Base-by-base conservation (phyloP, 2,329 filamentous ascomycete species). In the Penicillium sp. region DNA sequence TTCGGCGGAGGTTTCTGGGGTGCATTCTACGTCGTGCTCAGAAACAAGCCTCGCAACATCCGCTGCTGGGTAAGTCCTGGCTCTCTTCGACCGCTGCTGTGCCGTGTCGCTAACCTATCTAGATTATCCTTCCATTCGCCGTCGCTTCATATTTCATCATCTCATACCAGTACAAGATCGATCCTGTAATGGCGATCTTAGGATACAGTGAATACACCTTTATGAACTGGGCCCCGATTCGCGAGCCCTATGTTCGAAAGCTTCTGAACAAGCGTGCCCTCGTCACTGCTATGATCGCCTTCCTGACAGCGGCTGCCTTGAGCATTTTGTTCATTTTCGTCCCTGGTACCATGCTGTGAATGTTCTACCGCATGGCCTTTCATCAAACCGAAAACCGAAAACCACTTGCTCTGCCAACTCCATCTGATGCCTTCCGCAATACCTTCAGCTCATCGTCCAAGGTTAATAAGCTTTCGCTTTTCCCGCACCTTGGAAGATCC, bases 181-280 rank as follows among this genome's bases (percentile, higher is more conserved):
- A 99, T 67, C 93, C 95, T 0, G 79, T 96, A 58, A 85, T 97
- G 72, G 94, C 92, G 4, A 81, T 97, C 18, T 73, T 89, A n/a
- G 92, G 93, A 34, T 88, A 87, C 72, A 97, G 92, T 78, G 95
- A 99, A 77, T 97, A 97, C 77, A 97, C 93, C 0, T 92, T 96
- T 47, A 92, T 97, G 81, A 89, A 87, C 73, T 97, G 95, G 78
- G 88, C 89, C 22, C 84, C 85, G 39, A 90, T 97, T 59, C 86
- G 89, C 51, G 94, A 99, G 74, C 90, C 92, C 0, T 99, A 94
- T 70, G 89, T 99, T 51, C 88, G 90, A 60, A 89, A 86, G 68
- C 85, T 97, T 18, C 82, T 99, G 52, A 86, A 85, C 62, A 92
- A 92, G 71, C 88, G 94, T 54, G 88, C 94, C 0, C 69, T 90